Conservation (phyloP, 2,329 filamentous ascomycete genomes). For the Talaromyces sp. region DNA sequence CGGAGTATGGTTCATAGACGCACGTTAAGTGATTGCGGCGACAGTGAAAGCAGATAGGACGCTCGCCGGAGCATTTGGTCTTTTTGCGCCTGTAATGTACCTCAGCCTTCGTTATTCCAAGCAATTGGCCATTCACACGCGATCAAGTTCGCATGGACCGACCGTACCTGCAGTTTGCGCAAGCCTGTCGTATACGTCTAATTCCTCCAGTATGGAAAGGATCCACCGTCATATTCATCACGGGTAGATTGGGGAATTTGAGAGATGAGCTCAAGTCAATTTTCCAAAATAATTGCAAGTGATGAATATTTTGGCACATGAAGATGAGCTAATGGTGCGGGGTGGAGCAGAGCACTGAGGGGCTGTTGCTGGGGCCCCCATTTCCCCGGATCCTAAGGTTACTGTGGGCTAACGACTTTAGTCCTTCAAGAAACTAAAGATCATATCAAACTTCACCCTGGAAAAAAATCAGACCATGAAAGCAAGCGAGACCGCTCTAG, state of each 20-base stretch:
- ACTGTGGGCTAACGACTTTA: too few relatives aligned
- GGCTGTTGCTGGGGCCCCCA: too few relatives aligned
- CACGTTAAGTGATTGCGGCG: constrained; percentile 28
- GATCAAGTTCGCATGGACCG: background rate
- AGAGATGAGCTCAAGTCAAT: too few relatives aligned
- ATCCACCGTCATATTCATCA: constrained; percentile 11
- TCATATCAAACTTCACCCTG: too few relatives aligned
- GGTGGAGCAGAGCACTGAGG: too few relatives aligned
- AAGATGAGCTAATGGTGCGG: too few relatives aligned
- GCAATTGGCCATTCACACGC: background rate
- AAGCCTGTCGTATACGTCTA: constrained; percentile 34
- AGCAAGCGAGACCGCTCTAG: too few relatives aligned
- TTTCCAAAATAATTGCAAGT: too few relatives aligned
- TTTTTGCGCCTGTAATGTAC: constrained; percentile 25
- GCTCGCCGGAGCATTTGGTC: constrained; percentile 30
- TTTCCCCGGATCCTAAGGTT: too few relatives aligned
- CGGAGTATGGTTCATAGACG: constrained; percentile 30
- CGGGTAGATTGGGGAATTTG: background rate
- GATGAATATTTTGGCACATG: too few relatives aligned
- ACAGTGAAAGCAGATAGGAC: constrained; percentile 29
- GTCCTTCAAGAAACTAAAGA: too few relatives aligned
- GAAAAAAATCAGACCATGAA: too few relatives aligned
- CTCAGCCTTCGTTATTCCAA: background rate
- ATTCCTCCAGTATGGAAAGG: constrained; percentile 6
- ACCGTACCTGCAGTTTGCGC: constrained; percentile 31